Conservation (phyloP, 306 rosid species). For the Quercus alba region DNA sequence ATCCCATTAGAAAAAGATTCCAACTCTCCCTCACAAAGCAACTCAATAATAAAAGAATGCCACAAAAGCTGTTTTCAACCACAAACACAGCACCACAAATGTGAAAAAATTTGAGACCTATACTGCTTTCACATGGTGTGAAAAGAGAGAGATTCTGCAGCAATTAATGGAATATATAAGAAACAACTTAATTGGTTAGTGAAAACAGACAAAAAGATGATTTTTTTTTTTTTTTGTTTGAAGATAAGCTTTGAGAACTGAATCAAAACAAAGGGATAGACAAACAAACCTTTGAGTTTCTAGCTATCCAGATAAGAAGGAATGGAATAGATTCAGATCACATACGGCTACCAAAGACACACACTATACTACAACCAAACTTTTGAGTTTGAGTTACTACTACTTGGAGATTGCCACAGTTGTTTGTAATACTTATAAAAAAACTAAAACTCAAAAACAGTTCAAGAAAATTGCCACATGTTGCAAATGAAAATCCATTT, state of each 20-base stretch:
- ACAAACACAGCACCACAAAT: neutral
- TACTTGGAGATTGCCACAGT: slow-evolving; percentile 11
- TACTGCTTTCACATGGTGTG: slow-evolving; percentile 27
- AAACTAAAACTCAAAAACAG: slow-evolving; percentile 3
- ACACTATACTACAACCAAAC: slow-evolving; percentile 34
- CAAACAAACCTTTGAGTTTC: slow-evolving; percentile 29
- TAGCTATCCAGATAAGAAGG: slow-evolving; percentile 23
- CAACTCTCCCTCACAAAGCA: slow-evolving; percentile 3
- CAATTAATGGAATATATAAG: slow-evolving; percentile 19
- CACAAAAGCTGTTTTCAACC: neutral
- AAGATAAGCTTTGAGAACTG: slow-evolving; percentile 40
- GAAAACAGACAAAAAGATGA: slow-evolving; percentile 6
- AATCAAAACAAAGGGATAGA: slow-evolving; percentile 30
- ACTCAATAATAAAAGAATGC: neutral
- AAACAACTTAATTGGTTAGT: slow-evolving; percentile 16
- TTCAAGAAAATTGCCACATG: slow-evolving; percentile 42
- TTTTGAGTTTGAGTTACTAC: slow-evolving; percentile 13
- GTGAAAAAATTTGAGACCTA: slow-evolving; percentile 6
- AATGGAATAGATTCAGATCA: slow-evolving; percentile 58
- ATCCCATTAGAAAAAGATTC: slow-evolving; percentile 21
- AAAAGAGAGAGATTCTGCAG: slow-evolving; percentile 24
- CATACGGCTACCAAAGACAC: slow-evolving; percentile 22
- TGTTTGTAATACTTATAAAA: neutral
- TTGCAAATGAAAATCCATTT: slow-evolving; percentile 27
- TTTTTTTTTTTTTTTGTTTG: neutral